Conservation (phyloP, 2,329 filamentous ascomycete species). For the Ustulina deusta region DNA sequence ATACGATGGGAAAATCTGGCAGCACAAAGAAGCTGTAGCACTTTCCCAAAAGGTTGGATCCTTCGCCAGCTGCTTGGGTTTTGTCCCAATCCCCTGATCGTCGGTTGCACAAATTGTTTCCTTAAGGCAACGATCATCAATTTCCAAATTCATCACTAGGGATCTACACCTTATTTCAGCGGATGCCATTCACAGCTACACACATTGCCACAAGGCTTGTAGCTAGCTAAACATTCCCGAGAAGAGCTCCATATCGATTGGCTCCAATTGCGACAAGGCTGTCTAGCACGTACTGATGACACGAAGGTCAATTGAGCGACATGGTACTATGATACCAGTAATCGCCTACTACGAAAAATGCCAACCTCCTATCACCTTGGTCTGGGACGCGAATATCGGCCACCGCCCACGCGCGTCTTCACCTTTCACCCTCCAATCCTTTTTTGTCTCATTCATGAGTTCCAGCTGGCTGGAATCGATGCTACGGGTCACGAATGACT, state of each 20-base stretch:
- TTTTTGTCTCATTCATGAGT: not conserved
- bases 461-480: slow-evolving; percentile 22
- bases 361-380: slow-evolving; percentile 2
- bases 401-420: not conserved
- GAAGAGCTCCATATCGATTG: slow-evolving; percentile 4
- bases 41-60: slow-evolving; percentile 19
- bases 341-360: not conserved
- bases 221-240: not conserved
- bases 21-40: not conserved
- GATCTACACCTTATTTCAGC: slow-evolving; percentile 23
- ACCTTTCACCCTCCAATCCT: not conserved
- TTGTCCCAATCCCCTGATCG: slow-evolving; percentile 22
- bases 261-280: not conserved
- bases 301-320: not conserved
- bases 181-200: not conserved
- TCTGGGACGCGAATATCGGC: not conserved
- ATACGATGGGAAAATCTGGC: not conserved
- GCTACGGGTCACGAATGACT: slow-evolving; percentile 4
- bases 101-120: slow-evolving; percentile 21
- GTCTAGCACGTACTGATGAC: not conserved
- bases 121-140: slow-evolving; percentile 32
- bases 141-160: slow-evolving; percentile 29
- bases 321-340: not conserved
- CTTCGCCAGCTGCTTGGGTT: slow-evolving; percentile 13
- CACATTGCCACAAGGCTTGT: not conserved